Percentiles rank a stretch among this genome's conserved stretches.
These are phyloP conservation scores for Phytopythium boreale DNA, from an alignment of 352 stramenopile genomes.

Conservation along the genomic window DNA sequence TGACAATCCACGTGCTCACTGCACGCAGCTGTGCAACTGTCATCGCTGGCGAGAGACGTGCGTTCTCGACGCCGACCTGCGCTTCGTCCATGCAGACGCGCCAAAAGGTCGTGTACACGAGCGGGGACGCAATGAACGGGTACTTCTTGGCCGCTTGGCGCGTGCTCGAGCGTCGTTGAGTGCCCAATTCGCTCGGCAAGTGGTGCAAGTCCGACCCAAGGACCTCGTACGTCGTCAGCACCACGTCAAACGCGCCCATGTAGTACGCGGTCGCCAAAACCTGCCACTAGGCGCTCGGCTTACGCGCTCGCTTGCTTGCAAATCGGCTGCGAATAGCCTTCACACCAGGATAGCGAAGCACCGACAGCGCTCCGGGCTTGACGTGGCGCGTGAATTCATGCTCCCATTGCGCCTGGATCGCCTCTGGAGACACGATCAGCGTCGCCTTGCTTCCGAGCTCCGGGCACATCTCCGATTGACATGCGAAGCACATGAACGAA, in stretches of 20 bases:
- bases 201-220: conserved; percentile 84
- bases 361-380: conserved; percentile 27
- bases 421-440: conserved; percentile 89
- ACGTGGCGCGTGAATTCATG: conserved; percentile 85
- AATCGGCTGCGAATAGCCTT: conserved; percentile 34
- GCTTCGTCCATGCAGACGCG: conserved; percentile 92
- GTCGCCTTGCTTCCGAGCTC: conserved; percentile 67
- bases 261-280: conserved; percentile 47
- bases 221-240: conserved; percentile 90
- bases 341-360: conserved; percentile 62
- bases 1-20: conserved; percentile 84
- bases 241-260: conserved; percentile 59
- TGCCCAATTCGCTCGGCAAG: conserved; percentile 31
- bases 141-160: conserved; percentile 73
- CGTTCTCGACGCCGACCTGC: conserved; percentile 86
- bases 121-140: conserved; percentile 80
- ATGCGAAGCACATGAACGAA: conserved; percentile 63
- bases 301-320: neutral
- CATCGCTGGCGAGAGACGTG: conserved; percentile 57
- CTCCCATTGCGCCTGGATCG: conserved; percentile 92
- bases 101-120: conserved; percentile 86
- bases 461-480: conserved; percentile 34
- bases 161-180: conserved; percentile 50
- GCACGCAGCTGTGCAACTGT: conserved; percentile 77
- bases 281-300: conserved; percentile 48